phyloP scores from a whole-genome alignment of 768 basidiomycete genomes.

The Phylloporus arenicola region DNA sequence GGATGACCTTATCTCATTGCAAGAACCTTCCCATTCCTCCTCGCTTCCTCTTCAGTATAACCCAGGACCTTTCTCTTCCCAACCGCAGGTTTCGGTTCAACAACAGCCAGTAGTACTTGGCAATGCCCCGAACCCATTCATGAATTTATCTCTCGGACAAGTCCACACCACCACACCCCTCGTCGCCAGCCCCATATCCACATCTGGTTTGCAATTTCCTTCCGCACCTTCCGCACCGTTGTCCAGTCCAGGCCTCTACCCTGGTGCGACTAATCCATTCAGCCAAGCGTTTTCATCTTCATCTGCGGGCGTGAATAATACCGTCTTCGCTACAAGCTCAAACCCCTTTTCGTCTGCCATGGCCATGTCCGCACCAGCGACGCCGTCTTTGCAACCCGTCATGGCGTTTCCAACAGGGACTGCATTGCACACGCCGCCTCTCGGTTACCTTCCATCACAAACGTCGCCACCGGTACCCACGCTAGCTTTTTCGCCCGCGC shows the following conservation, averaged over 20 bases:
- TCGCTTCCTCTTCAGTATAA: slow-evolving; percentile 45
- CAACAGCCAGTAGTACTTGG: slow-evolving; percentile 3
- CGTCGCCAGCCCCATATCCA: slow-evolving; percentile 4
- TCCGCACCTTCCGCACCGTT: slow-evolving; percentile 3
- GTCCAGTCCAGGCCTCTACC: slow-evolving; percentile 12
- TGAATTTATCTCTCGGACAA: slow-evolving; percentile 12
- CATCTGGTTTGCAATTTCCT: slow-evolving; percentile 1
- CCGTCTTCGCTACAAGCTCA: slow-evolving; percentile 1
- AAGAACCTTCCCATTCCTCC: slow-evolving; percentile 32
- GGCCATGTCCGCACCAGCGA: slow-evolving; percentile 5
- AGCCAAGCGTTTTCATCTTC: slow-evolving; percentile 6
- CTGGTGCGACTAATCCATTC: slow-evolving; percentile 17
- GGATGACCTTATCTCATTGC: slow-evolving; percentile 52
- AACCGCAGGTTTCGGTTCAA: slow-evolving; percentile 9
- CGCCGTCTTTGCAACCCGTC: slow-evolving; percentile 7
- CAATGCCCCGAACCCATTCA: slow-evolving; percentile 16
- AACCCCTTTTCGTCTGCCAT: slow-evolving; percentile 16
- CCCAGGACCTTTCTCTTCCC: slow-evolving; percentile 10
- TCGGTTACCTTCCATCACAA: slow-evolving; percentile 1
- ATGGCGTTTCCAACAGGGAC: slow-evolving; percentile 5
- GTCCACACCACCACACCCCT: background rate
- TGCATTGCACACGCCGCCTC: slow-evolving; percentile 1
- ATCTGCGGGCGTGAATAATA: background rate
- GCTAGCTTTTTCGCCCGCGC: slow-evolving; percentile 1
- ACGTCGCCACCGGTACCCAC: background rate